Evolutionary conservation across 495 filamentous ascomycete species (phyloP).

Genomic region (Penicillium canariense): DNA sequence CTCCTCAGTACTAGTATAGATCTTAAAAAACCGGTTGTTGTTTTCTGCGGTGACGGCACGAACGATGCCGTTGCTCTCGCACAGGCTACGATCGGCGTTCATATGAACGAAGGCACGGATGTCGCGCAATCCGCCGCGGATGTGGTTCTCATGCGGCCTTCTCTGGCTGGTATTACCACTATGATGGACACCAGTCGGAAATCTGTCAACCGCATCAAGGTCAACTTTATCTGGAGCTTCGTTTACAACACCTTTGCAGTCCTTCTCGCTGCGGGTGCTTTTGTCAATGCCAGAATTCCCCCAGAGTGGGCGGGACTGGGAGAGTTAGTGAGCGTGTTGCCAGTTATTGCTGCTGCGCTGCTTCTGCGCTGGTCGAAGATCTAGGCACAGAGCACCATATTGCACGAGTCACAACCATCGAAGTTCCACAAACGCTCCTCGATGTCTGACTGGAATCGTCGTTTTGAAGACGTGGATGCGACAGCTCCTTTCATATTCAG

Average conservation of each 20-base stretch:
- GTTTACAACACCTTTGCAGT: slow-evolving; percentile 75
- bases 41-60: slow-evolving; percentile 78
- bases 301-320: slow-evolving; percentile 74
- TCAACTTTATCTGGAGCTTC: slow-evolving; percentile 74
- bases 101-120: slow-evolving; percentile 61
- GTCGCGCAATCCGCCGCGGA: slow-evolving; percentile 68
- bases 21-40: slow-evolving; percentile 37
- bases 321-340: slow-evolving; percentile 74
- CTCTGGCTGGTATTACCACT: slow-evolving; percentile 55
- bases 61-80: slow-evolving; percentile 77
- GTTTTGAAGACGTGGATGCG: slow-evolving; percentile 6
- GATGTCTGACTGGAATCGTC: slow-evolving; percentile 5
- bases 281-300: slow-evolving; percentile 61
- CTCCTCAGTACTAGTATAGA: slow-evolving; percentile 10
- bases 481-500: not conserved
- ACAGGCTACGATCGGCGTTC: slow-evolving; percentile 70
- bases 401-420: not conserved
- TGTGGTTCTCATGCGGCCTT: slow-evolving; percentile 60
- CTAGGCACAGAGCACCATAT: slow-evolving; percentile 12
- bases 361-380: slow-evolving; percentile 40
- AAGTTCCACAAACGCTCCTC: slow-evolving; percentile 3
- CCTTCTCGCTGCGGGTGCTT: slow-evolving; percentile 67
- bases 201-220: slow-evolving; percentile 54
- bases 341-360: slow-evolving; percentile 62
- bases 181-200: slow-evolving; percentile 58